Evolutionary conservation across 2,329 filamentous ascomycete genomes (phyloP).

Genomic region (Rachicladosporium sp.): DNA sequence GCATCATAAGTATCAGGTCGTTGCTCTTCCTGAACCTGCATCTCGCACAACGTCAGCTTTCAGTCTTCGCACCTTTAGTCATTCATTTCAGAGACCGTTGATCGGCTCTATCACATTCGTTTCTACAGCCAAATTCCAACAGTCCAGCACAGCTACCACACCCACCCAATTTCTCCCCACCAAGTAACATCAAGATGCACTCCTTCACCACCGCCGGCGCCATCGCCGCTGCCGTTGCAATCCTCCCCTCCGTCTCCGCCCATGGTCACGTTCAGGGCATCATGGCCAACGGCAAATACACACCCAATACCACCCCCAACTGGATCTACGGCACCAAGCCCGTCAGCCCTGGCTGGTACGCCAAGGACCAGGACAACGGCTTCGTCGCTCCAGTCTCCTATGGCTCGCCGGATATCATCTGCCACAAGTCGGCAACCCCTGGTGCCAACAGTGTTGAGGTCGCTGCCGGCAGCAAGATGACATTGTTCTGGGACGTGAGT

Average conservation of each 20-base stretch:
- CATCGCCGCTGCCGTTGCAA: too few species aligned
- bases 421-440: slow-evolving; percentile 43
- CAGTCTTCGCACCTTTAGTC: too few species aligned
- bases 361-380: slow-evolving; percentile 26
- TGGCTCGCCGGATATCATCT: slow-evolving; percentile 18
- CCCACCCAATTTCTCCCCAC: too few species aligned
- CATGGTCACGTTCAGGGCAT: slow-evolving; percentile 5
- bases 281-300: slow-evolving; percentile 1
- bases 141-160: too few species aligned
- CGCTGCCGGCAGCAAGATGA: slow-evolving; percentile 45
- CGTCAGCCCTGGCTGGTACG: slow-evolving; percentile 5
- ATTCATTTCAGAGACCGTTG: too few species aligned
- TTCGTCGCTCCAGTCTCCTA: slow-evolving; percentile 17
- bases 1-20: too few species aligned
- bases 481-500: slow-evolving; percentile 44
- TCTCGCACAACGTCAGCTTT: too few species aligned
- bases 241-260: slow-evolving; percentile 5
- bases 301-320: slow-evolving; percentile 4
- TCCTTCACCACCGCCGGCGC: too few species aligned
- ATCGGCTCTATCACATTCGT: too few species aligned
- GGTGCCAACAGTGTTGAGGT: slow-evolving; percentile 42
- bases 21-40: too few species aligned
- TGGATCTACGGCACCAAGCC: slow-evolving; percentile 3
- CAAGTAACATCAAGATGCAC: too few species aligned
- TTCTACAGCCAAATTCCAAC: too few species aligned